These are phyloP conservation scores for Coniophora puteana DNA, from an alignment of 1,284 basidiomycete genomes.

Conservation along the genomic window DNA sequence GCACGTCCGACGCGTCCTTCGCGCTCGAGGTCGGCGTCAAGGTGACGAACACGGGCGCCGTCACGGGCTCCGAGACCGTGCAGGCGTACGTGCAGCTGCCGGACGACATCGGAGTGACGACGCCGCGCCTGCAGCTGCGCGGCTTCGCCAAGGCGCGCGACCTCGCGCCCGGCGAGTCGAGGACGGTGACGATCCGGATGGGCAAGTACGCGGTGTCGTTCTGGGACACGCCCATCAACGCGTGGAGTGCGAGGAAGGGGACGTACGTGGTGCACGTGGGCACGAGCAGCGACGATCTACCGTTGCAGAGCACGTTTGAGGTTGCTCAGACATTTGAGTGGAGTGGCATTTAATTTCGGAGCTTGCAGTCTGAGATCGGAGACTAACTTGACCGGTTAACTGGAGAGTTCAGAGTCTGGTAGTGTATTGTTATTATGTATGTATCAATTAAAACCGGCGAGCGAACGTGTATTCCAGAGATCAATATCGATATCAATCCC, in stretches of 20 bases:
- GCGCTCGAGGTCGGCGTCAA: too few species aligned
- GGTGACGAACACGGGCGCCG: slow-evolving; percentile 54
- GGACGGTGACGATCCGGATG: slow-evolving; percentile 35
- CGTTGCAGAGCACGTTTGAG: slow-evolving; percentile 33
- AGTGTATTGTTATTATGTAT: too few species aligned
- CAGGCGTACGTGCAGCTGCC: slow-evolving; percentile 61
- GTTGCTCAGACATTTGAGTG: too few species aligned
- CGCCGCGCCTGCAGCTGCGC: slow-evolving; percentile 51
- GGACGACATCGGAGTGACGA: slow-evolving; percentile 43
- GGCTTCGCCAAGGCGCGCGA: slow-evolving; percentile 51
- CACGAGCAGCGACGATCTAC: slow-evolving; percentile 42
- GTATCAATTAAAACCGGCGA: too few species aligned
- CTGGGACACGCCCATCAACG: slow-evolving; percentile 42
- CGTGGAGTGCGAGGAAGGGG: slow-evolving; percentile 43
- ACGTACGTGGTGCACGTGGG: slow-evolving; percentile 45
- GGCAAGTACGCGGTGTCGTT: slow-evolving; percentile 56
- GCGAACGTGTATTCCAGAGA: too few species aligned
- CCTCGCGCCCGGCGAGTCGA: slow-evolving; percentile 37
- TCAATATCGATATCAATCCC: too few species aligned
- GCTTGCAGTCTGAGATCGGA: too few species aligned
- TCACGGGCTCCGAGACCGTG: slow-evolving; percentile 54
- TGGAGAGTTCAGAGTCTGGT: too few species aligned
- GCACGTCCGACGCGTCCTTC: slow-evolving; percentile 29
- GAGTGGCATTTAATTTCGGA: too few species aligned
- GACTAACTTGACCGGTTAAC: too few species aligned